Percentiles rank a stretch among this genome's conserved stretches.
Conservation (phyloP, 495 filamentous ascomycete genomes). For the Penicillium atrosanguineum region DNA sequence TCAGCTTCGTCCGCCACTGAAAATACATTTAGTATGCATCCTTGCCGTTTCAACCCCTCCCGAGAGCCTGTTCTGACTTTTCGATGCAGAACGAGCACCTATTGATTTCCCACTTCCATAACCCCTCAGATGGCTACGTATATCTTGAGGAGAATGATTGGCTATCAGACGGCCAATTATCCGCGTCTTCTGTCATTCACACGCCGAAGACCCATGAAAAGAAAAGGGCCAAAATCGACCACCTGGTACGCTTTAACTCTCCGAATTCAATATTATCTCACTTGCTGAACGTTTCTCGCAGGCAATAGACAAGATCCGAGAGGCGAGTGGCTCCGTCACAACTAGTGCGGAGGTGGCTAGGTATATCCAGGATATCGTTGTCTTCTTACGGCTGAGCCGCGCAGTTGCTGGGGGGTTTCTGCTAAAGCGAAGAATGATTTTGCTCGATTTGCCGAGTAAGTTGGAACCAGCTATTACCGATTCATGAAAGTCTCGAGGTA, state of each 20-base stretch:
- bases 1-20: constrained; percentile 32
- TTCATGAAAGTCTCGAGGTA: not conserved
- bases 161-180: constrained; percentile 44
- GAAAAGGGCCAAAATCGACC: constrained; percentile 18
- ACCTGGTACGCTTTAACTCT: constrained; percentile 17
- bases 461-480: not conserved
- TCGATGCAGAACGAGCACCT: constrained; percentile 70
- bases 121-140: constrained; percentile 65
- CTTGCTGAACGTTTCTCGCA: constrained; percentile 10
- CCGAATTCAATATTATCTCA: not conserved
- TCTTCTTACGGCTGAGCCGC: constrained; percentile 82
- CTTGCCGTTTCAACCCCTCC: not conserved
- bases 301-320: constrained; percentile 43
- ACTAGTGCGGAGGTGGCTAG: constrained; percentile 65
- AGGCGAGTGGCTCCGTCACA: constrained; percentile 37
- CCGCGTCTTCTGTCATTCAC: constrained; percentile 46
- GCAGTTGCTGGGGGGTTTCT: constrained; percentile 77
- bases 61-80: not conserved
- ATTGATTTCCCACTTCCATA: constrained; percentile 85
- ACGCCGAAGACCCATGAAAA: constrained; percentile 21
- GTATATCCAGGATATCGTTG: constrained; percentile 80
- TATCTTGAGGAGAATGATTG: constrained; percentile 63
- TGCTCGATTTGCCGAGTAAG: constrained; percentile 58
- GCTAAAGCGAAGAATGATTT: constrained; percentile 78
- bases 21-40: constrained; percentile 46